Evolutionary conservation across 257 asterid genomes (phyloP), one percentile per base, ranked within the genome.

Genomic region (Fraxinus quadrangulata): DNA sequence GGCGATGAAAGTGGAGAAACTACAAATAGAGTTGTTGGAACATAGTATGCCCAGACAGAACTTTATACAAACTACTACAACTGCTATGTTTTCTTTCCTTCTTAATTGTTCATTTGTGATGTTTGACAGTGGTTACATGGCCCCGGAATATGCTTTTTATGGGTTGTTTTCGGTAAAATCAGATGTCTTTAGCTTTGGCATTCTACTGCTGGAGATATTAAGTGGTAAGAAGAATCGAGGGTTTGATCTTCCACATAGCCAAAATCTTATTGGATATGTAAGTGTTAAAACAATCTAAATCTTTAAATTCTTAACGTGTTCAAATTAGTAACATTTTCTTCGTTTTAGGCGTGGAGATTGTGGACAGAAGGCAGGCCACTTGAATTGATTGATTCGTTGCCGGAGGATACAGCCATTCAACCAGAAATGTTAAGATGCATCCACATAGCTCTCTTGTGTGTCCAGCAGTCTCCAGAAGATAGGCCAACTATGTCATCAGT

Each of bases 401-500:
- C 83, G 78, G 83, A 77, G 21, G 74, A 71, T 3, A 11, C 71
- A 23, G 66, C 66, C 11, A 6, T 75, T 17, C n/a, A 67, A 1
- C 26, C 67, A 21, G 86, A 81, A 72, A 81, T 77, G 42, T 36
- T 49, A 30, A 76, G 86, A 9, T 78, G 80, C 75, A 71, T 83
- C 56, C 86, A 83, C 34, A 79, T 84, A 2, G 90, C 85, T 7
- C 85, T 88, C 5, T 47, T 86, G 70, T 90, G 92, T 24, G 85
- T 83, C 28, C 88, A 86, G 26, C 73, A 75, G 34, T 76, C 28
- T 33, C 87, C 91, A 31, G 83, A 81, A 13, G 89, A 90, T 37
- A 75, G 92, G 34, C 92, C 92, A 5, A 78, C 66, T 61, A 90
- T 90, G 90, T 84, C 91, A 0, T 77, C 78, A 0, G 84, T 75